Evolutionary conservation across 2,329 filamentous ascomycete genomes (phyloP).

Genomic region (Cryphonectria naterciae): DNA sequence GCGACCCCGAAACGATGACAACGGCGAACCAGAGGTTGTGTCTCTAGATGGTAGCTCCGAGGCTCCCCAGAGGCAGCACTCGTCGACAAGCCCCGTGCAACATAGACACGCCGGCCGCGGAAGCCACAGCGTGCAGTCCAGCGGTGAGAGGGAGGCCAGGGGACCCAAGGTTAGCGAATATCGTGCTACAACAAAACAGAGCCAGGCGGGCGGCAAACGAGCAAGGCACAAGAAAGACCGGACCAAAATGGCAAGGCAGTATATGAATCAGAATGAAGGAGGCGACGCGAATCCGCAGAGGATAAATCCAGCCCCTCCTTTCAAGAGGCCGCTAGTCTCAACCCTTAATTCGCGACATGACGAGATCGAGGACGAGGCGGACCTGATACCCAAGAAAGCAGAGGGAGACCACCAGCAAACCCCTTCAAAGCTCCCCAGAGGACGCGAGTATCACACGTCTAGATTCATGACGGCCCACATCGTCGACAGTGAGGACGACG

Average conservation of each 20-base stretch:
- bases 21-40: neutral
- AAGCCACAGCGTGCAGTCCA: constrained; percentile 18
- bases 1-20: constrained; percentile 20
- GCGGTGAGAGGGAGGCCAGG: constrained; percentile 17
- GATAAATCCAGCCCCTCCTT: neutral
- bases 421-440: neutral
- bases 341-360: neutral
- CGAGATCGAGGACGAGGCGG: constrained; percentile 22
- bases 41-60: constrained; percentile 13
- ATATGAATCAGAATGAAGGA: neutral
- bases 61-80: neutral
- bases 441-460: neutral
- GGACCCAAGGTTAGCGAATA: constrained; percentile 14
- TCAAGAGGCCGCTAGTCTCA: constrained; percentile 7
- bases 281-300: neutral
- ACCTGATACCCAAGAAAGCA: neutral
- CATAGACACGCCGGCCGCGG: constrained; percentile 7
- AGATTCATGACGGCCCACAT: neutral
- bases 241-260: neutral
- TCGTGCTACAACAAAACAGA: constrained; percentile 10
- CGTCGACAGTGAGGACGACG: constrained; percentile 17
- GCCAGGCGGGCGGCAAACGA: neutral
- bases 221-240: constrained; percentile 16
- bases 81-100: constrained; percentile 6
- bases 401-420: neutral